Evolutionary conservation across 129 eudicot species (phyloP), one percentile per base, ranked within the genome.

Genomic region (Flaveria sonorensis): DNA sequence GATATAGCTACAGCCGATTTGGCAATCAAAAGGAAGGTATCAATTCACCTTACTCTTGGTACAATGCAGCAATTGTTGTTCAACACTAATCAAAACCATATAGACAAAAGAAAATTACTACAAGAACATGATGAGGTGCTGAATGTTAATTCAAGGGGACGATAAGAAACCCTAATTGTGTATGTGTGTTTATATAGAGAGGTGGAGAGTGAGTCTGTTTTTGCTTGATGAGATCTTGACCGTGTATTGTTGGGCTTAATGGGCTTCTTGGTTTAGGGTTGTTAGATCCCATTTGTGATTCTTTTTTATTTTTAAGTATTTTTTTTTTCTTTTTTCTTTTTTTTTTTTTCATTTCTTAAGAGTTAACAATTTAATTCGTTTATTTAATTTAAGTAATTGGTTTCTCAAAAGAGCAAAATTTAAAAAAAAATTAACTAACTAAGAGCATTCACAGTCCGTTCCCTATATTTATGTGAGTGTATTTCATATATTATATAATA

Each of bases 11-110:
- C 83, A 80, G 79, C 79, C 83, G 6, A 1, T 51, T 42, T 72
- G 83, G 83, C 83, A 79, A 79, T 72, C 79, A 79, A 79, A 64
- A 52, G 39, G 0, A 64, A 72, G 73, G 47, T 65, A 72, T 73
- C 12, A 36, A 65, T 39, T 13, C 10, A 80, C 74, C 69, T 72
- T 32, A 8, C 72, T 40, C 60, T 51, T 79, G 83, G 83, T 79
- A 79, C 83, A 79, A 79, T 79, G 78, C 39, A 79, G 74, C 83
- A 28, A 46, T 18, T 21, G 10, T 11, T 13, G 6, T 69, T 21
- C 0, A 21, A 19, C 4, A 0, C 0, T 39, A 13, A 14, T 36
- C 52, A 13, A 66, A 7, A 36, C 40, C n/a, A 30, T 24, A 3
- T 1, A 14, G 6, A 10, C 2, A 13, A 30, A 30, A 26, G 12